Percentiles rank a stretch among this genome's conserved stretches.
Conservation (phyloP, 345 rosid species). For the Hirschfeldia incana region DNA sequence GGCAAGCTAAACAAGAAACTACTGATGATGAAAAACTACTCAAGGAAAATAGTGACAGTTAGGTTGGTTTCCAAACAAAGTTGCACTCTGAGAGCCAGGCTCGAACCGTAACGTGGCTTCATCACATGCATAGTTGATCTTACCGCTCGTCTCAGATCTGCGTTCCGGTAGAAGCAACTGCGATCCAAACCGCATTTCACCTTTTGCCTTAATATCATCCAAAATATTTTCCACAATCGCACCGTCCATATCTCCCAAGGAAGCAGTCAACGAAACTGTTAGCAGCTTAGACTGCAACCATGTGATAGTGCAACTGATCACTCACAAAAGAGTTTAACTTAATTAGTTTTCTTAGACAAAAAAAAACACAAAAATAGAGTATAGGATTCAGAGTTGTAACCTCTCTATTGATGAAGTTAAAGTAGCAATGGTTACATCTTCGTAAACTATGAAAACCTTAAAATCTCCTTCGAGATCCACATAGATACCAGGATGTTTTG, state of each 20-base stretch:
- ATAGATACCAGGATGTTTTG: neutral
- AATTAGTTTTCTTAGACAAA: neutral
- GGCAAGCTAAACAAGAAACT: too few species aligned
- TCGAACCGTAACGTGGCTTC: neutral
- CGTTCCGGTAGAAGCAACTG: neutral
- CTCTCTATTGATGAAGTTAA: conserved; percentile 1
- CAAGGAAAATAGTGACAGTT: neutral
- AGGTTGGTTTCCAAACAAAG: neutral
- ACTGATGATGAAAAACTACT: too few species aligned
- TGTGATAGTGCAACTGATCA: neutral
- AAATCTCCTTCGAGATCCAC: neutral
- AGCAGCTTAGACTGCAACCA: neutral
- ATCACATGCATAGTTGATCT: conserved; percentile 3
- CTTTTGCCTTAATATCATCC: neutral
- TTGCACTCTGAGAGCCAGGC: neutral
- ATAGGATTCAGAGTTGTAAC: neutral
- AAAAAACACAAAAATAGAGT: neutral
- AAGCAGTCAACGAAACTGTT: neutral
- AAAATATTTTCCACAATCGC: neutral
- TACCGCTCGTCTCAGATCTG: neutral
- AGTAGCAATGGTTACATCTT: conserved; percentile 1
- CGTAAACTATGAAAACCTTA: neutral
- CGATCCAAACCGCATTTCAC: neutral
- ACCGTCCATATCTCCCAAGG: conserved; percentile 1
- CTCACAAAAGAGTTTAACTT: neutral